Evolutionary conservation across 495 filamentous ascomycete genomes (phyloP).

Genomic region (Hypoxylon crocopeplum): DNA sequence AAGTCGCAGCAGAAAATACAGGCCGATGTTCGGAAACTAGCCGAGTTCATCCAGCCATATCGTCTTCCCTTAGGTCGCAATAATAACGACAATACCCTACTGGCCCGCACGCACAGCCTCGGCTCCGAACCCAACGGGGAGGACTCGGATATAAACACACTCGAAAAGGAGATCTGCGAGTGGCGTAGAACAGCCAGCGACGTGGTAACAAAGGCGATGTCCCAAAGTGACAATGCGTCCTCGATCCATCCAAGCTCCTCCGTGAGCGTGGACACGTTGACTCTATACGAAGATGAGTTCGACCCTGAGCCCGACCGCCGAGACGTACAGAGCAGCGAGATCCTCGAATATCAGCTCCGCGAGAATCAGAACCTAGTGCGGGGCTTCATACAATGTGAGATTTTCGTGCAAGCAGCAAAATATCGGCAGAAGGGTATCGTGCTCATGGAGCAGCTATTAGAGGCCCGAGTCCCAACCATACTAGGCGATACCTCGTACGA

Average conservation of each 20-base stretch:
- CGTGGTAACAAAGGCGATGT: slow-evolving; percentile 28
- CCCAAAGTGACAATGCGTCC: slow-evolving; percentile 7
- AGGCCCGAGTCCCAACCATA: not conserved
- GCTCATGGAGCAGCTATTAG: slow-evolving; percentile 20
- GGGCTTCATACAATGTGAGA: slow-evolving; percentile 6
- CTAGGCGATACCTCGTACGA: slow-evolving; percentile 1
- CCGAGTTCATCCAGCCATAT: slow-evolving; percentile 14
- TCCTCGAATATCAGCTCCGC: slow-evolving; percentile 18
- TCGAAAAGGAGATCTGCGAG: slow-evolving; percentile 25
- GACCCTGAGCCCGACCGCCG: slow-evolving; percentile 20
- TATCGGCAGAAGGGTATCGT: slow-evolving; percentile 32
- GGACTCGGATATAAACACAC: not conserved
- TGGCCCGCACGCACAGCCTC: not conserved
- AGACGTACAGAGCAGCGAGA: slow-evolving; percentile 12
- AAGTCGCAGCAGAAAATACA: slow-evolving; percentile 32
- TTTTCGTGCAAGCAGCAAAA: slow-evolving; percentile 20
- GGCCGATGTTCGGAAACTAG: slow-evolving; percentile 30
- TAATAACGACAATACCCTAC: not conserved
- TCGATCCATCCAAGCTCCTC: not conserved
- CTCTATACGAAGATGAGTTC: slow-evolving; percentile 19
- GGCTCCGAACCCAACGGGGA: slow-evolving; percentile 3
- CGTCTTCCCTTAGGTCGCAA: slow-evolving; percentile 9
- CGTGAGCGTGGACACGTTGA: slow-evolving; percentile 21
- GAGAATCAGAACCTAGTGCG: slow-evolving; percentile 27
- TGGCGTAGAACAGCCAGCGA: slow-evolving; percentile 34